Conservation (phyloP, 371 early-diverging fungal genomes). For the Syncephalis fuscata region DNA sequence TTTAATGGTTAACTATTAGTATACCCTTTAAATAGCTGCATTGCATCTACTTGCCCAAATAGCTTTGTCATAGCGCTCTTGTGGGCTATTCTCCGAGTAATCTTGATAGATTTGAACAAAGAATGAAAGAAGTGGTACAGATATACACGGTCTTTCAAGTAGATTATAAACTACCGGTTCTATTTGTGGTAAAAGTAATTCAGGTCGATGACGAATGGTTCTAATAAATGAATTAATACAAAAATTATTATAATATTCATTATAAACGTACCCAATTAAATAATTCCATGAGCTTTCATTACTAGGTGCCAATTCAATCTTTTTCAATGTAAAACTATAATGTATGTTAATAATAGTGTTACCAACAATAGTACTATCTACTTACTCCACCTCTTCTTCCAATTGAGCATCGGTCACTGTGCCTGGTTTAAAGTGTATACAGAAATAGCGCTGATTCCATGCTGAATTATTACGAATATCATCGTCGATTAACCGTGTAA, state of each 20-base stretch:
- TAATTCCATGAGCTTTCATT: constrained; percentile 89
- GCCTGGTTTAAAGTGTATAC: constrained; percentile 11
- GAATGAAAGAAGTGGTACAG: constrained; percentile 40
- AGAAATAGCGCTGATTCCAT: constrained; percentile 90
- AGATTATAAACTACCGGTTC: constrained; percentile 27
- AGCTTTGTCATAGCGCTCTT: constrained; percentile 17
- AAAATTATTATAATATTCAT: not conserved
- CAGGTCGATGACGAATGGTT: too few relatives aligned
- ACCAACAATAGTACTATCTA: too few relatives aligned
- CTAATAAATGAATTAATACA: too few relatives aligned
- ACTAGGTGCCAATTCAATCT: constrained; percentile 59
- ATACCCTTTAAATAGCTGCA: not conserved
- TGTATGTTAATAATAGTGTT: too few relatives aligned
- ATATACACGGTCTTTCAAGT: constrained; percentile 14
- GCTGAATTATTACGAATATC: constrained; percentile 95
- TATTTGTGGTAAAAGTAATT: too few relatives aligned
- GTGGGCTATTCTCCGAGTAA: constrained; percentile 18
- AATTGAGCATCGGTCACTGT: too few relatives aligned
- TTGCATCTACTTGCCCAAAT: constrained; percentile 14
- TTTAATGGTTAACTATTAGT: not conserved
- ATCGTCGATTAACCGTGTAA: constrained; percentile 42
- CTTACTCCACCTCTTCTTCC: too few relatives aligned
- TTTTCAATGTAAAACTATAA: constrained; percentile 35
- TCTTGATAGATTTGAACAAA: constrained; percentile 50
- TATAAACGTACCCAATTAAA: constrained; percentile 32